Percentiles rank a stretch among this genome's conserved stretches.
phyloP scores from a whole-genome alignment of 1,284 basidiomycete genomes.

The Cutaneotrichosporon sp. region DNA sequence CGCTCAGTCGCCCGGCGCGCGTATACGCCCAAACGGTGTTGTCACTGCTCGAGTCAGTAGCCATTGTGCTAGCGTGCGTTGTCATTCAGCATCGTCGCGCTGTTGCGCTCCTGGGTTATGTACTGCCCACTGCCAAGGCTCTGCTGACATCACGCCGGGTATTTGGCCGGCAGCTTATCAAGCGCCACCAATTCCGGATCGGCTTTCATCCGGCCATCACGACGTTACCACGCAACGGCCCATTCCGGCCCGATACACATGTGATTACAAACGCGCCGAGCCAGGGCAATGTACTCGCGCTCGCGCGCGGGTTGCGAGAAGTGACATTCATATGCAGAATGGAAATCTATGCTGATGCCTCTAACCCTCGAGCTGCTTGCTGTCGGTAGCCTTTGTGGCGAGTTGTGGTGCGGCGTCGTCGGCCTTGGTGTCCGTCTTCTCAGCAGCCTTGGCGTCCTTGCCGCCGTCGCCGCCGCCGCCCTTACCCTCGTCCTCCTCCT shows the following conservation, averaged over 20 bases:
- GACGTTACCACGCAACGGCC: too few relatives aligned
- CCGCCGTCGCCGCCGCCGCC: conserved; percentile 1
- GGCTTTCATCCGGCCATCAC: background rate
- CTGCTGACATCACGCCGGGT: background rate
- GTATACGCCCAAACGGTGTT: background rate
- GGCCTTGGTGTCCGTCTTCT: conserved; percentile 1
- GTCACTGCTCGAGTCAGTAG: too few relatives aligned
- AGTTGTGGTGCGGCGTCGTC: background rate
- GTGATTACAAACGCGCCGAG: too few relatives aligned
- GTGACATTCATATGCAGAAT: conserved; percentile 10
- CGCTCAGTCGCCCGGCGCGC: background rate
- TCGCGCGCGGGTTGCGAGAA: background rate
- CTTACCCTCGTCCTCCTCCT: conserved; percentile 11
- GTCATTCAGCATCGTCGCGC: too few relatives aligned
- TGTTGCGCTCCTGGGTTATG: too few relatives aligned
- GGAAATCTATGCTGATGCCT: background rate
- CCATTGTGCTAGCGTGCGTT: too few relatives aligned
- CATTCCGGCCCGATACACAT: background rate
- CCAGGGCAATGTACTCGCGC: too few relatives aligned
- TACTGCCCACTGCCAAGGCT: too few relatives aligned
- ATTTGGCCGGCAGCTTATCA: conserved; percentile 1
- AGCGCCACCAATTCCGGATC: background rate
- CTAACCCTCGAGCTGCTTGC: conserved; percentile 1
- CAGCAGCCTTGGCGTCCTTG: background rate
- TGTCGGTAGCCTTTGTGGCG: background rate